Evolutionary conservation across 129 eudicot species (phyloP).

Genomic region (Pulicaria dysenterica): DNA sequence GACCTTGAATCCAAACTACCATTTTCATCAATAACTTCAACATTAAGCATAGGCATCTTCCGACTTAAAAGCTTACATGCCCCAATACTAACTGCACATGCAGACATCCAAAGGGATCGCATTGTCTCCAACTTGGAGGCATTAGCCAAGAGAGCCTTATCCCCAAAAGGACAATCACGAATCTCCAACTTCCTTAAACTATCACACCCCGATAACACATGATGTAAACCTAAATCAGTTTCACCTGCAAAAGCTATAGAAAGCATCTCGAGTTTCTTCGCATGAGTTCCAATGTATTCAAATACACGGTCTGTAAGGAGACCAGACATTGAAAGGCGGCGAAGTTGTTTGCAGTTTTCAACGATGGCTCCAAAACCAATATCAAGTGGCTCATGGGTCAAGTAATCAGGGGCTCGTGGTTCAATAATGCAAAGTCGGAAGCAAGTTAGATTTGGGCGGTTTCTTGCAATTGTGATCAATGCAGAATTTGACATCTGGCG

Average conservation of each 20-base stretch:
- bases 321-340: conserved; percentile 74
- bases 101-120: conserved; percentile 36
- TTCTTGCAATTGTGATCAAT: conserved; percentile 56
- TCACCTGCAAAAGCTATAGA: conserved; percentile 91
- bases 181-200: conserved; percentile 77
- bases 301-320: conserved; percentile 74
- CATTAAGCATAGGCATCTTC: conserved; percentile 73
- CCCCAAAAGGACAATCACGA: conserved; percentile 90
- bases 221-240: conserved; percentile 75
- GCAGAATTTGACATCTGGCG: conserved; percentile 84
- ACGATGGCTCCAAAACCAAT: conserved; percentile 81
- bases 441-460: conserved; percentile 54
- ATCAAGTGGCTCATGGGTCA: conserved; percentile 59
- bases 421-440: conserved; percentile 71
- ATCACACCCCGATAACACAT: conserved; percentile 79
- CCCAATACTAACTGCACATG: conserved; percentile 60
- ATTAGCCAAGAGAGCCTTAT: conserved; percentile 75
- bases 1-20: conserved; percentile 53
- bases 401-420: conserved; percentile 48
- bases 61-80: conserved; percentile 77
- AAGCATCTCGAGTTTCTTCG: conserved; percentile 77
- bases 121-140: conserved; percentile 70
- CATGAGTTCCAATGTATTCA: conserved; percentile 67
- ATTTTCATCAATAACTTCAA: conserved; percentile 81
- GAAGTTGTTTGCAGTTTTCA: conserved; percentile 58